Percentiles rank a stretch among this genome's conserved stretches.
Evolutionary conservation across 495 filamentous ascomycete genomes (phyloP).

Genomic region (Patellaria atrata): DNA sequence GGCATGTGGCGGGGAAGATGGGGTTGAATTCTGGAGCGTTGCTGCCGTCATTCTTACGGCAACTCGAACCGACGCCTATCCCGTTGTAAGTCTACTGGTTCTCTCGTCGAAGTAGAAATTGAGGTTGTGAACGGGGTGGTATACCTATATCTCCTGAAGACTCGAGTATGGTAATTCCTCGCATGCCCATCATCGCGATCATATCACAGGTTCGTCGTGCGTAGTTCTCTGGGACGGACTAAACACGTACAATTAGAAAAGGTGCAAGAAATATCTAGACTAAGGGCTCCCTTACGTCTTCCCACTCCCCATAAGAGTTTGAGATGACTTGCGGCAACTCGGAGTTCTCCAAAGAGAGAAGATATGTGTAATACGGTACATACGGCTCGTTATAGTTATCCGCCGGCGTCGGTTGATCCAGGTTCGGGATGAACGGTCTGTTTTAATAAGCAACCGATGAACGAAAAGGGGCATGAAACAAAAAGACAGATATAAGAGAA

Average conservation of each 20-base stretch:
- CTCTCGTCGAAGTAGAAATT: no score
- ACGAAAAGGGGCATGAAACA: no score
- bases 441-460: no score
- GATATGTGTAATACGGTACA: slow-evolving; percentile 19
- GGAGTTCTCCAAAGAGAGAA: slow-evolving; percentile 14
- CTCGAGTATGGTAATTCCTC: slow-evolving; percentile 22
- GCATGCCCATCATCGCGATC: slow-evolving; percentile 20
- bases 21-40: slow-evolving; percentile 18
- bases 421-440: slow-evolving; percentile 21
- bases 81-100: no score
- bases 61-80: slow-evolving; percentile 16
- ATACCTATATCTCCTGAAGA: no score
- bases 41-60: slow-evolving; percentile 17
- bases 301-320: slow-evolving; percentile 26
- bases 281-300: no score
- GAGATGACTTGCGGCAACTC: slow-evolving; percentile 21
- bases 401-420: slow-evolving; percentile 10
- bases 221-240: slow-evolving; percentile 22
- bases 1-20: slow-evolving; percentile 21
- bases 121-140: no score
- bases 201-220: slow-evolving; percentile 18
- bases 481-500: no score
- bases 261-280: no score
- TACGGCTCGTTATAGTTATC: slow-evolving; percentile 25
- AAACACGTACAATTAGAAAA: no score